A percentile compares a stretch with the other conserved stretches of the same genome.
Conservation (phyloP, 495 filamentous ascomycete genomes). For the Filosporella fistucella region DNA sequence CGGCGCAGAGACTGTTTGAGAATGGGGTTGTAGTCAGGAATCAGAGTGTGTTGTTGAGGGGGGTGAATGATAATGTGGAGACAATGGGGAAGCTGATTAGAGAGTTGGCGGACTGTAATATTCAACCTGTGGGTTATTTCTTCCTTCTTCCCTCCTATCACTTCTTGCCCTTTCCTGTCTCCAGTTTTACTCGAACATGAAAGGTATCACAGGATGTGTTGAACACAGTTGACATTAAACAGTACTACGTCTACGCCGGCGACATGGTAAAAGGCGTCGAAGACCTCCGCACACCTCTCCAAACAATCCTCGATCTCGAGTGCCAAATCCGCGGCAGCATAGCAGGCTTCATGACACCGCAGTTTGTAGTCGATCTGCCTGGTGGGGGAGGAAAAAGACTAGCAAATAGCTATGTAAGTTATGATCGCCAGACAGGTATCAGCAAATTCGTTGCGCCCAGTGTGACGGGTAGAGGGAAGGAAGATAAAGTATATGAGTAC, state of each 20-base stretch:
- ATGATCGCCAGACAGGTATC: conserved; percentile 38
- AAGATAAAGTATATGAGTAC: conserved; percentile 48
- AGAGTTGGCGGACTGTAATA: conserved; percentile 46
- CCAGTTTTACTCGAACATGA: no score
- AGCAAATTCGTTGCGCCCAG: conserved; percentile 49
- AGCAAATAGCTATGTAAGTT: conserved; percentile 42
- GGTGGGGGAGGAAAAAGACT: conserved; percentile 57
- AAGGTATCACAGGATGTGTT: no score
- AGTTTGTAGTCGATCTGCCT: conserved; percentile 57
- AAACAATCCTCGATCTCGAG: conserved; percentile 51
- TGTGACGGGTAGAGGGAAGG: conserved; percentile 38
- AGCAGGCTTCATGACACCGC: conserved; percentile 55
- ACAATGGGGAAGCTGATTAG: conserved; percentile 48
- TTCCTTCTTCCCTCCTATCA: background rate
- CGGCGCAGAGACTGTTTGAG: conserved; percentile 42
- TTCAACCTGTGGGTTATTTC: conserved; percentile 42
- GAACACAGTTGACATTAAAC: conserved; percentile 1
- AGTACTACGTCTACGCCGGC: conserved; percentile 24
- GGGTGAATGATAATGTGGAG: conserved; percentile 48
- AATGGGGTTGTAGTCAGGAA: conserved; percentile 47
- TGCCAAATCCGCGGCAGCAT: conserved; percentile 48
- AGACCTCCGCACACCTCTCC: conserved; percentile 56
- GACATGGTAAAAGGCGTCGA: conserved; percentile 54
- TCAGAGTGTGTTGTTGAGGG: conserved; percentile 48
- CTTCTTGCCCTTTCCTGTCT: no score